Evolutionary conservation across 352 stramenopile genomes (phyloP).

Genomic region (Phytophthora sp.): DNA sequence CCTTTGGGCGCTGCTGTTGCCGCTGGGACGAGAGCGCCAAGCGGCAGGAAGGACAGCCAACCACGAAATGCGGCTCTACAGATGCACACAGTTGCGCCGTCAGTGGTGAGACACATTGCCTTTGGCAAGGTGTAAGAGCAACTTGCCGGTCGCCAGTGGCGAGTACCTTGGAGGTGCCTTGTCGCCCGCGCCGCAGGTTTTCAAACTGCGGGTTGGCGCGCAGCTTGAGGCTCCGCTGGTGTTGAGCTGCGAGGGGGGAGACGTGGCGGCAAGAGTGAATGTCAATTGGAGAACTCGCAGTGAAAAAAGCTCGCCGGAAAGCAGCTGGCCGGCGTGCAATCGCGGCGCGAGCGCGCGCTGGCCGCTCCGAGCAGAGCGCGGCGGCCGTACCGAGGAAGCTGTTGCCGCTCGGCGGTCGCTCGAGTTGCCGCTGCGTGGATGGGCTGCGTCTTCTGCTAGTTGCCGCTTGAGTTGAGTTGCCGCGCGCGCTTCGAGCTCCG

Average conservation of each 20-base stretch:
- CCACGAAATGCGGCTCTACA: no score
- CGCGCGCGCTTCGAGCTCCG: slow-evolving; percentile 15
- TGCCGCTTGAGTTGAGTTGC: slow-evolving; percentile 33
- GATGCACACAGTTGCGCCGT: slow-evolving; percentile 12
- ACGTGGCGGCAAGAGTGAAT: slow-evolving; percentile 30
- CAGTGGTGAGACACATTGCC: slow-evolving; percentile 22
- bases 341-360: no score
- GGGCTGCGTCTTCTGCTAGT: slow-evolving; percentile 23
- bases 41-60: not conserved
- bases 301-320: slow-evolving; percentile 30
- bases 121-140: slow-evolving; percentile 5
- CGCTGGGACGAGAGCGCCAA: not conserved
- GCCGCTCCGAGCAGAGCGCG: no score
- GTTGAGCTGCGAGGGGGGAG: slow-evolving; percentile 13
- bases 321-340: slow-evolving; percentile 16
- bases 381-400: slow-evolving; percentile 23
- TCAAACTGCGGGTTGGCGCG: slow-evolving; percentile 12
- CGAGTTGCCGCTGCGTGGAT: not conserved
- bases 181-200: not conserved
- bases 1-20: slow-evolving; percentile 9
- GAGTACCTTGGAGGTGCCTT: not conserved
- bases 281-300: slow-evolving; percentile 24
- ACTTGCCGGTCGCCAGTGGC: slow-evolving; percentile 15
- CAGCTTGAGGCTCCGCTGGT: slow-evolving; percentile 1
- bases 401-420: not conserved